Evolutionary conservation across 139 green algal species (phyloP), one percentile per base, ranked within the genome.

Genomic region (Closterium sp.): DNA sequence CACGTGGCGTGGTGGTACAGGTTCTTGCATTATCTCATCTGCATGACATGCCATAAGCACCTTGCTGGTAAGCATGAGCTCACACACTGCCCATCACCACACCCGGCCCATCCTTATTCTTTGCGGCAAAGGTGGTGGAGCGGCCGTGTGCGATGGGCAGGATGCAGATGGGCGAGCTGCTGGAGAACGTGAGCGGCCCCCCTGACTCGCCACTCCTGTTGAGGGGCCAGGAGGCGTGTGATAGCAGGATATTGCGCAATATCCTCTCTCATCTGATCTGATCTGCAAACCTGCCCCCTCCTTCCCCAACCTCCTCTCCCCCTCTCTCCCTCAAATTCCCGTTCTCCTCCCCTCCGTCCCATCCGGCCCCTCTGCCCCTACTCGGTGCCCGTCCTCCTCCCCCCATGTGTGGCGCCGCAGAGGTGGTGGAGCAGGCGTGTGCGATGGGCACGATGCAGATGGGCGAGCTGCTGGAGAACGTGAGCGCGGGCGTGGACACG

Each of bases 51-150:
- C n/a, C n/a, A n/a, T n/a, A n/a, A n/a, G n/a, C n/a, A n/a, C n/a
- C n/a, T n/a, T n/a, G n/a, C n/a, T n/a, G n/a, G n/a, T n/a, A n/a
- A n/a, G n/a, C n/a, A n/a, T n/a, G n/a, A n/a, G n/a, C n/a, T n/a
- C n/a, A n/a, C n/a, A n/a, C n/a, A n/a, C n/a, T n/a, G n/a, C n/a
- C n/a, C n/a, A n/a, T n/a, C n/a, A n/a, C n/a, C n/a, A n/a, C n/a
- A n/a, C n/a, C n/a, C n/a, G n/a, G n/a, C n/a, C n/a, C n/a, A n/a
- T n/a, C n/a, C n/a, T n/a, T n/a, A n/a, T n/a, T n/a, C n/a, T n/a
- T n/a, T n/a, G n/a, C n/a, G 7, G 25, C 92, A 94, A 97, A 99
- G 96, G 97, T 99, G 64, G 98, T 99, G 25, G 98, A 99, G 94
- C 96, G 96, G 35, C 96, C 97, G 0, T 97, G 95, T 92, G 96